A percentile compares a stretch with the other conserved stretches of the same genome.
Conservation (phyloP, 805 yeast genomes). For the Candida vaughaniae region DNA sequence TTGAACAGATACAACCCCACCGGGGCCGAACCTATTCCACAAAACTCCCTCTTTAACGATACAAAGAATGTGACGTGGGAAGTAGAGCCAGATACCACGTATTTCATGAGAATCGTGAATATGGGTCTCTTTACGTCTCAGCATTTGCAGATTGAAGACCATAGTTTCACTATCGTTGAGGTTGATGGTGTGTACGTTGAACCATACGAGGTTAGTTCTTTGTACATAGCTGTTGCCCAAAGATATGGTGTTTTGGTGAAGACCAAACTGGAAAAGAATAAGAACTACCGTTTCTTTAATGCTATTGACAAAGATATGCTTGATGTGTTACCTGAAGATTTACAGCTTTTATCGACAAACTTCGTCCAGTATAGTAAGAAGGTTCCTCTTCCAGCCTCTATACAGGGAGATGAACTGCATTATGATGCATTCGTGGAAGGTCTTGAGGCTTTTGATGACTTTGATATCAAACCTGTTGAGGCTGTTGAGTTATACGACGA, state of each 20-base stretch:
- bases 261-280: constrained; percentile 61
- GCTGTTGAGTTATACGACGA: constrained; percentile 53
- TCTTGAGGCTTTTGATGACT: constrained; percentile 49
- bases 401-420: constrained; percentile 9
- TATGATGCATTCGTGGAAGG: constrained; percentile 35
- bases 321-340: constrained; percentile 66
- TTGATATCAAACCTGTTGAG: constrained; percentile 28
- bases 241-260: constrained; percentile 78
- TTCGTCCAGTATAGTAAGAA: constrained; percentile 56
- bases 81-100: constrained; percentile 84
- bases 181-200: constrained; percentile 89
- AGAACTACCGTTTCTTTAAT: constrained; percentile 81
- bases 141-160: constrained; percentile 85
- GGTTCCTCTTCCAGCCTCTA: constrained; percentile 40
- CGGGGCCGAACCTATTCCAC: constrained; percentile 98
- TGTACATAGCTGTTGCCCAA: constrained; percentile 89
- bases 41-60: constrained; percentile 74
- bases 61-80: constrained; percentile 73
- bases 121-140: constrained; percentile 92
- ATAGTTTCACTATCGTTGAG: constrained; percentile 81
- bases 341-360: constrained; percentile 71
- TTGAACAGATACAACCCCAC: constrained; percentile 82
- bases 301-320: constrained; percentile 79
- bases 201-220: constrained; percentile 62
- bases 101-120: constrained; percentile 76